Conservation (phyloP, 306 rosid genomes). For the Alnus rubra region DNA sequence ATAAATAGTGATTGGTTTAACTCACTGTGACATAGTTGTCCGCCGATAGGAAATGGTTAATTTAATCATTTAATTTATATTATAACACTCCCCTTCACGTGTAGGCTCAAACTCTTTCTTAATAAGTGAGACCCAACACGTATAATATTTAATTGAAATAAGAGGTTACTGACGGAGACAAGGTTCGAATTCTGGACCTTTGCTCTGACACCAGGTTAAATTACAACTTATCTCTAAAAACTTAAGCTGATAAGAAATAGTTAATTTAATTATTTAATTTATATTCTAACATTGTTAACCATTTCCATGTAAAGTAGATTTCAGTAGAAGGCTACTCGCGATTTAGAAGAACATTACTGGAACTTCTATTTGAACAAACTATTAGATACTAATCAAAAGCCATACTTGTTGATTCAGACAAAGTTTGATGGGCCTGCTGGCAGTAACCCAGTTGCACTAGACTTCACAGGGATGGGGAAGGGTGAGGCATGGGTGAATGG, state of each 20-base stretch:
- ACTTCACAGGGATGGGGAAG: conserved; percentile 89
- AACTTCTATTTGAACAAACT: conserved; percentile 7
- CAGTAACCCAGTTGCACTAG: conserved; percentile 75
- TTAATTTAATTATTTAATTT: too few relatives aligned
- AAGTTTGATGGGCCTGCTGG: conserved; percentile 66
- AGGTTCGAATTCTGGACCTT: too few relatives aligned
- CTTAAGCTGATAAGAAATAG: too few relatives aligned
- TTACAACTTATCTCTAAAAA: too few relatives aligned
- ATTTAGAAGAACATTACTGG: conserved; percentile 5
- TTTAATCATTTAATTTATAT: too few relatives aligned
- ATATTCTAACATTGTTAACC: neutral
- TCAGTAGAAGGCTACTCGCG: neutral
- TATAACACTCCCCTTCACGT: too few relatives aligned
- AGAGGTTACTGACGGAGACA: too few relatives aligned
- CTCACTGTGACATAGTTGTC: neutral
- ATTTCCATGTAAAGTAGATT: neutral
- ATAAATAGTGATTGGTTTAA: neutral
- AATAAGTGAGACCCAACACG: too few relatives aligned
- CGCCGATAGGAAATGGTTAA: too few relatives aligned
- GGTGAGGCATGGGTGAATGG: conserved; percentile 99
- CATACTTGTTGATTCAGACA: conserved; percentile 49
- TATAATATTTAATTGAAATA: too few relatives aligned
- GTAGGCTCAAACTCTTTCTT: too few relatives aligned
- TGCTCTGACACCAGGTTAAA: too few relatives aligned
- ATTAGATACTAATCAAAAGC: conserved; percentile 30